Conservation (phyloP, 2,329 filamentous ascomycete genomes). For the Aspergillus unguis region DNA sequence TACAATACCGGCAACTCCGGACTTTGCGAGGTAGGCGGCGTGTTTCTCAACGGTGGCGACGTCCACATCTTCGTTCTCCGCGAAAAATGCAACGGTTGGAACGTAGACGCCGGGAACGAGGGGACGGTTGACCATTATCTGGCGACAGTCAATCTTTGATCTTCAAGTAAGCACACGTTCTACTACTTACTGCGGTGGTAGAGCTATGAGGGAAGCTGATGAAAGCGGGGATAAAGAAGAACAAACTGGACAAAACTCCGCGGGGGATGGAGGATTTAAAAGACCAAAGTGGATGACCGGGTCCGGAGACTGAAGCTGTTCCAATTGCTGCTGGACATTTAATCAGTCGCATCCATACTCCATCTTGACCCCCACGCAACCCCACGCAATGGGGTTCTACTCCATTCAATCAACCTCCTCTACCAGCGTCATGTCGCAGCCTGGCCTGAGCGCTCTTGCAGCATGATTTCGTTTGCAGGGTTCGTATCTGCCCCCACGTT, state of each 20-base stretch:
- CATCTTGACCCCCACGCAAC: conserved; percentile 13
- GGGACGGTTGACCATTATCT: conserved; percentile 25
- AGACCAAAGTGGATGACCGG: not conserved
- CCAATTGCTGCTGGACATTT: not conserved
- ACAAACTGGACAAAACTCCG: not conserved
- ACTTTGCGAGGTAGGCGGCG: conserved; percentile 66
- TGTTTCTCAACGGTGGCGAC: conserved; percentile 56
- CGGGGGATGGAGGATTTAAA: conserved; percentile 7
- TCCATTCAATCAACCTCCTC: not conserved
- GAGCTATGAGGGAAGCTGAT: not conserved
- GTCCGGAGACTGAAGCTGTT: conserved; percentile 4
- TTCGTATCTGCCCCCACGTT: conserved; percentile 5
- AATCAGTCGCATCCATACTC: not conserved
- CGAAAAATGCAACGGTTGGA: conserved; percentile 72
- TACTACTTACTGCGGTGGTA: conserved; percentile 1
- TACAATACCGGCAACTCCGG: conserved; percentile 70
- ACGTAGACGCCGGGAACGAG: conserved; percentile 61
- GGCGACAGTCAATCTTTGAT: not conserved
- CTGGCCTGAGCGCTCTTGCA: too few relatives aligned
- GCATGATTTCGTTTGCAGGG: not conserved
- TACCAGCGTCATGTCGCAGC: too few relatives aligned
- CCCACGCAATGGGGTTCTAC: conserved; percentile 13
- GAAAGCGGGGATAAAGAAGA: not conserved
- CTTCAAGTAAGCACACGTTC: not conserved
- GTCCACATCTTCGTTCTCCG: conserved; percentile 65